A percentile compares a stretch with the other conserved stretches of the same genome.
phyloP scores from a whole-genome alignment of 2,329 filamentous ascomycete species.

The Didymella pomorum region DNA sequence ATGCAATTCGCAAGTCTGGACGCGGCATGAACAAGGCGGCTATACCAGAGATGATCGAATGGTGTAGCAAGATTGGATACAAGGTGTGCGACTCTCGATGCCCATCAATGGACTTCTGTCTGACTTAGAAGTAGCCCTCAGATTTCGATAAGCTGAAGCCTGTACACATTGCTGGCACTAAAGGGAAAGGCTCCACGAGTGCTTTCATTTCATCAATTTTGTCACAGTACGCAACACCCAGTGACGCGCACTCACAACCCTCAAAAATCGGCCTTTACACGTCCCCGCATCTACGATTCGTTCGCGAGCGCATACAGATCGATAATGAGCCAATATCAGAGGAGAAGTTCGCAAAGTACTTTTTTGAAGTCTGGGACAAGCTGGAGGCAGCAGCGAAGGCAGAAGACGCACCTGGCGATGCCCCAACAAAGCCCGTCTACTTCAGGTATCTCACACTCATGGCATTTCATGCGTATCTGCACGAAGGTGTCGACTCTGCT shows the following conservation, averaged over 20 bases:
- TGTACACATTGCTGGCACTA: constrained; percentile 91
- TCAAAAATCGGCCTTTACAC: constrained; percentile 80
- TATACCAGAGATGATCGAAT: constrained; percentile 82
- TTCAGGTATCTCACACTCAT: constrained; percentile 91
- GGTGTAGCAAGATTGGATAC: constrained; percentile 79
- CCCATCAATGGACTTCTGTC: constrained; percentile 11
- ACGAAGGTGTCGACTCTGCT: constrained; percentile 77
- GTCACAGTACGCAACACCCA: constrained; percentile 63
- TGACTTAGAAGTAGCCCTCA: constrained; percentile 58
- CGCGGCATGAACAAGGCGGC: constrained; percentile 75
- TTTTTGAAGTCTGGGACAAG: constrained; percentile 84
- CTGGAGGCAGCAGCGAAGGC: constrained; percentile 63
- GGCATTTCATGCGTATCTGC: constrained; percentile 82
- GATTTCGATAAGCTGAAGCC: constrained; percentile 67
- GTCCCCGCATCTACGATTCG: constrained; percentile 83
- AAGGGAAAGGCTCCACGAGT: constrained; percentile 90
- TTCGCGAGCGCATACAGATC: constrained; percentile 84
- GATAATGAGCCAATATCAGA: constrained; percentile 74
- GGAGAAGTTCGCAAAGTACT: constrained; percentile 75
- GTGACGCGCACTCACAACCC: constrained; percentile 43
- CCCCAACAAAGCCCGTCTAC: constrained; percentile 80
- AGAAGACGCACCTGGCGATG: constrained; percentile 59
- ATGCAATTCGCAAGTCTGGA: constrained; percentile 79
- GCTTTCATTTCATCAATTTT: constrained; percentile 84
- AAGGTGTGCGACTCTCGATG: constrained; percentile 62